Percentiles rank a stretch among this genome's conserved stretches.
These are phyloP conservation scores for Mortierella antarctica DNA, from an alignment of 192 early-diverging fungal genomes.

Conservation along the genomic window DNA sequence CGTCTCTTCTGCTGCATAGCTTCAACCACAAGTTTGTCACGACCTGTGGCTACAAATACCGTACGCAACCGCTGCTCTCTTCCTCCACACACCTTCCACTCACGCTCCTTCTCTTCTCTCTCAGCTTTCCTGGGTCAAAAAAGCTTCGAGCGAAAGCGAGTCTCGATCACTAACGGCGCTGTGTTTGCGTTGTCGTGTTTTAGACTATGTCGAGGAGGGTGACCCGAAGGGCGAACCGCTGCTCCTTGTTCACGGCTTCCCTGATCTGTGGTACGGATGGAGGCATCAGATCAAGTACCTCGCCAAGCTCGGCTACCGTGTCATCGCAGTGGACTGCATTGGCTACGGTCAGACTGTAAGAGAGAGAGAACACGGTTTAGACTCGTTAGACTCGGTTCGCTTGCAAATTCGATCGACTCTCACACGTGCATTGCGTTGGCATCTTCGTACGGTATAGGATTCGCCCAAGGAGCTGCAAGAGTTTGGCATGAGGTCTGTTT, in stretches of 20 bases:
- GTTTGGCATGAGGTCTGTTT: slow-evolving; percentile 68
- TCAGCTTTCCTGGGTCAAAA: background rate
- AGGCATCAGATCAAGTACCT: slow-evolving; percentile 62
- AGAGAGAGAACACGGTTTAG: background rate
- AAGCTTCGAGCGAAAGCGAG: background rate
- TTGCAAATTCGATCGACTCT: background rate
- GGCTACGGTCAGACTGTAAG: slow-evolving; percentile 66
- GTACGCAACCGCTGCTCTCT: slow-evolving; percentile 6
- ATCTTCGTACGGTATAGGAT: slow-evolving; percentile 7
- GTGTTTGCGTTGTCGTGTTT: background rate
- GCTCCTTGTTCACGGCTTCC: slow-evolving; percentile 56
- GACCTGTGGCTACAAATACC: slow-evolving; percentile 17
- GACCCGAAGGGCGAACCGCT: slow-evolving; percentile 41
- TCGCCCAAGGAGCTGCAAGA: slow-evolving; percentile 51
- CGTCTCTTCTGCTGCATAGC: background rate
- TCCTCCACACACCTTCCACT: background rate
- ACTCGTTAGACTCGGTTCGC: background rate
- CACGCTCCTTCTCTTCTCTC: too few relatives aligned
- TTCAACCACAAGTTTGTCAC: slow-evolving; percentile 41
- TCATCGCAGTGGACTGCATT: slow-evolving; percentile 61
- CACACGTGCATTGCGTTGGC: background rate
- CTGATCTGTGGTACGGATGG: slow-evolving; percentile 59
- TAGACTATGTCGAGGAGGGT: slow-evolving; percentile 59
- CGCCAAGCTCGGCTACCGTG: slow-evolving; percentile 65
- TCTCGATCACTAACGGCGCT: background rate